Evolutionary conservation across 2,329 filamentous ascomycete genomes (phyloP), one percentile per base, ranked within the genome.

Genomic region (Nemania sp.): DNA sequence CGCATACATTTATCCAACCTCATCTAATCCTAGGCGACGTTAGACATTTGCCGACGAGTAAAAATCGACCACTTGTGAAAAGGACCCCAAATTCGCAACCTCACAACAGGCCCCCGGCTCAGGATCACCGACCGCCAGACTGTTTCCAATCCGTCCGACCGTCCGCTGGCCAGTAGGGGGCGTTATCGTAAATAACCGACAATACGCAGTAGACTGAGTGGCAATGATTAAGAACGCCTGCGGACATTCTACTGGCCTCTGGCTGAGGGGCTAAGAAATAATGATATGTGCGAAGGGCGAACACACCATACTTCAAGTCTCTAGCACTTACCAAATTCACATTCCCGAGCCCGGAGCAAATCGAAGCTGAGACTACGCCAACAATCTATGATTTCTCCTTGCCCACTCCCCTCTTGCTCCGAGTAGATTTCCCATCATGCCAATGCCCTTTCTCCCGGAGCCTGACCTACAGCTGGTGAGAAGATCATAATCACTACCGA

Each of bases 21-120:
- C 41, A 52, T 45, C 27, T n/a, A 41, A 32, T 29, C 38, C 26
- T 45, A 45, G 54, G 29, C 45, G 38, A 24, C n/a, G 26, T 54
- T 35, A 58, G 58, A 62, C 62, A 62, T 62, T 32, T 66, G 58
- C 64, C 64, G 53, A n/a, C n/a, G 52, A 35, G 35, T 15, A 24
- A 32, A 24, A 29, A 27, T 20, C 22, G 3, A 53, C 38, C 35
- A 43, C 29, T 62, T 29, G 57, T 47, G 26, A 53, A 32, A 43
- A 3, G n/a, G 22, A 18, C 58, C n/a, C 49, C 22, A 26, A 53
- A n/a, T 2, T 15, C 13, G 52, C 56, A 20, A 52, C 20, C 45
- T 22, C 32, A 43, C 35, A 55, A 56, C 41, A 24, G 56, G 1
- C 22, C 57, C 58, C 53, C 45, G 26, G 29, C 20, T 29, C 32